These are phyloP conservation scores for Mrakia frigida DNA, from an alignment of 768 basidiomycete genomes.

Conservation along the genomic window DNA sequence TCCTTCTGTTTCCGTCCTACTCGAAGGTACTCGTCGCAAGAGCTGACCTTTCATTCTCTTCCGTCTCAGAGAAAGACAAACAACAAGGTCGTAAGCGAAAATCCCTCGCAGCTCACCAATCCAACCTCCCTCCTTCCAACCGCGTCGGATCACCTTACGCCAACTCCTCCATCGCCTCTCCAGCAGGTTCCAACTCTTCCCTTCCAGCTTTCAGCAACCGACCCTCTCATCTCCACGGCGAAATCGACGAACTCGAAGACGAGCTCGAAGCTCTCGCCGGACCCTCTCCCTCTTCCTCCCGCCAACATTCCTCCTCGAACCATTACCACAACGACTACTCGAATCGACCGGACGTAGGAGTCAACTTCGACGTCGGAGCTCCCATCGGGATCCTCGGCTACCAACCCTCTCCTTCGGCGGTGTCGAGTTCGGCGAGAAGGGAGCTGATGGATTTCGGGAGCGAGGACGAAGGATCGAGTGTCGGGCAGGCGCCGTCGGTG, in stretches of 20 bases:
- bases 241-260: slow-evolving; percentile 11
- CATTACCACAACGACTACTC: background rate
- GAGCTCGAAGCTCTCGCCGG: slow-evolving; percentile 14
- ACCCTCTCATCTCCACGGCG: background rate
- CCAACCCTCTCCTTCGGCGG: background rate
- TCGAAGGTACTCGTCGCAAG: background rate
- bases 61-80: background rate
- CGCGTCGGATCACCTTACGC: background rate
- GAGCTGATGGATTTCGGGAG: slow-evolving; percentile 10
- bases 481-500: background rate
- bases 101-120: background rate
- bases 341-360: background rate
- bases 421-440: background rate
- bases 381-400: background rate
- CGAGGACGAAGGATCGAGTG: slow-evolving; percentile 1
- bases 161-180: background rate
- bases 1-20: background rate
- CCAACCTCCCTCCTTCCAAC: background rate
- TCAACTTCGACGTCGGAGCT: background rate
- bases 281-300: background rate
- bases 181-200: background rate
- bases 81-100: slow-evolving; percentile 5
- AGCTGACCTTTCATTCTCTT: background rate
- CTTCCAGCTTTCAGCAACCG: background rate
- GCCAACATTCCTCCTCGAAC: background rate